Evolutionary conservation across 495 filamentous ascomycete genomes (phyloP).

Genomic region (Neurospora sp.): DNA sequence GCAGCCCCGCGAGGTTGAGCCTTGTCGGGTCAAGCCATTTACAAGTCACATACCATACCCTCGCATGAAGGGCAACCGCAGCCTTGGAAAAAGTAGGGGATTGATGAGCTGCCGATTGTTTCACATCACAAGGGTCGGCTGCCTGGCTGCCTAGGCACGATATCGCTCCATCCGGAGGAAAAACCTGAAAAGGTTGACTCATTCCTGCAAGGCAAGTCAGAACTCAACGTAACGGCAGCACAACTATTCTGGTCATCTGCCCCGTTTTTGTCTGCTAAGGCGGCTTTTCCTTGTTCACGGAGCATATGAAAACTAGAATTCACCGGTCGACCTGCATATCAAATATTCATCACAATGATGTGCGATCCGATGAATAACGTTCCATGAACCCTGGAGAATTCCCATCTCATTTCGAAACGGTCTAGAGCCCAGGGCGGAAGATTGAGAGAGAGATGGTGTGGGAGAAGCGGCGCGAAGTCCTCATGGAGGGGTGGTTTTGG

Average conservation of each 20-base stretch:
- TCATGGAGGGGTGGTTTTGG: constrained; percentile 7
- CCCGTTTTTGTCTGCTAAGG: background rate
- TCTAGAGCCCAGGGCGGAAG: background rate
- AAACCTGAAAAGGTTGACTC: background rate
- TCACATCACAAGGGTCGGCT: constrained; percentile 1
- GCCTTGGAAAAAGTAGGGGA: background rate
- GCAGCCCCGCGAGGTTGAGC: background rate
- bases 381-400: background rate
- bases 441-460: constrained; percentile 20
- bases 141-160: background rate
- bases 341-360: background rate
- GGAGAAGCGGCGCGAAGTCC: constrained; percentile 2
- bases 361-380: background rate
- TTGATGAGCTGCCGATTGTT: constrained; percentile 2
- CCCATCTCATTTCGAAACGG: background rate
- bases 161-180: background rate
- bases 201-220: background rate
- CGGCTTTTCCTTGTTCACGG: background rate
- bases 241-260: background rate
- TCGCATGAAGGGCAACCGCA: background rate
- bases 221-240: background rate
- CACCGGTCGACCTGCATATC: background rate
- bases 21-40: background rate
- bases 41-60: background rate
- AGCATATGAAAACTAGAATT: background rate